Conservation (phyloP, 306 rosid species). For the Mucuna pruriens region DNA sequence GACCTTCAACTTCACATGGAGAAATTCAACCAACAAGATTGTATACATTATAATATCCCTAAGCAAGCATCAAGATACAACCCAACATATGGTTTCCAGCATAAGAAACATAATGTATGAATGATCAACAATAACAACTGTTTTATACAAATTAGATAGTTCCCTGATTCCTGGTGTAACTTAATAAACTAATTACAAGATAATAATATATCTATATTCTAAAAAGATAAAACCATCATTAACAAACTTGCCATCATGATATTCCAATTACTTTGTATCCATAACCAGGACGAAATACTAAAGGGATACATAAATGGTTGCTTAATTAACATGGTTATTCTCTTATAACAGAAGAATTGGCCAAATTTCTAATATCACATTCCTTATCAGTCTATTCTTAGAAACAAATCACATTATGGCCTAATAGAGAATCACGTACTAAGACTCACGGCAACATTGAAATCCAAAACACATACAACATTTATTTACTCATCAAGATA, state of each 20-base stretch:
- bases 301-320: not conserved
- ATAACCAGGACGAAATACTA: not conserved
- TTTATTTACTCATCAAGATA: constrained; percentile 1
- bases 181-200: not conserved
- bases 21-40: constrained; percentile 7
- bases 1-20: constrained; percentile 9
- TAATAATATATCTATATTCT: not conserved
- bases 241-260: not conserved
- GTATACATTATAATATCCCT: not conserved
- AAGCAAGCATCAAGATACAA: constrained; percentile 13
- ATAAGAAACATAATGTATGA: not conserved
- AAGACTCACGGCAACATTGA: not conserved
- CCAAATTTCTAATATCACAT: not conserved
- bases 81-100: not conserved
- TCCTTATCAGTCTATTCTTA: not conserved
- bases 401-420: not conserved
- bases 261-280: not conserved
- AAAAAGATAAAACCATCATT: not conserved
- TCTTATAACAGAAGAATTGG: not conserved
- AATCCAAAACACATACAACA: not conserved
- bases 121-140: not conserved
- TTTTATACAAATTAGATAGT: not conserved
- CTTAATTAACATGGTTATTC: not conserved
- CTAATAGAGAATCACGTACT: not conserved
- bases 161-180: not conserved